phyloP scores from a whole-genome alignment of 225 moss, liverwort and hornwort genomes.

The Straminergon stramineum region DNA sequence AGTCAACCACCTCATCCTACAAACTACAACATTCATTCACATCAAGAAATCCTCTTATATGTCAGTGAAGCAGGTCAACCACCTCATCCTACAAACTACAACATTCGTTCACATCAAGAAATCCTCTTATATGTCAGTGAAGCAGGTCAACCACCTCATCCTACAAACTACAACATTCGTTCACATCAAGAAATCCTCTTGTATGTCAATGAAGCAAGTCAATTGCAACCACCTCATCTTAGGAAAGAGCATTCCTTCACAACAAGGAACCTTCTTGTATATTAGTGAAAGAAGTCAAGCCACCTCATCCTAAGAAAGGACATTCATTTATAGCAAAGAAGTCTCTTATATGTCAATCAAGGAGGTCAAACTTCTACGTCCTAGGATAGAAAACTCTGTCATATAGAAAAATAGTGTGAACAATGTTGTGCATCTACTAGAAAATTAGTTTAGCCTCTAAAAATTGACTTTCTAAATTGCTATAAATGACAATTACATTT shows the following conservation, averaged over 20 bases:
- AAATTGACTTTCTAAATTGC: neutral
- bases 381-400: fast-evolving
- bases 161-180: too few relatives aligned
- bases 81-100: neutral
- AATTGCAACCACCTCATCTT: neutral
- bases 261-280: neutral
- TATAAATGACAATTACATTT: neutral
- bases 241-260: fast-evolving
- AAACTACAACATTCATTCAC: neutral
- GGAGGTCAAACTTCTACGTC: neutral
- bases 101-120: neutral
- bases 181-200: fast-evolving
- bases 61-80: neutral
- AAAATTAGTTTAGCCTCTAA: fast-evolving
- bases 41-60: neutral
- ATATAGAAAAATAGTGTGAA: fast-evolving
- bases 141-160: neutral
- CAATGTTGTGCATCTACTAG: too few relatives aligned
- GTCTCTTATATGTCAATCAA: too few relatives aligned
- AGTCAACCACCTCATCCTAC: too few relatives aligned
- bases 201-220: too few relatives aligned
- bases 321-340: too few relatives aligned
- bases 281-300: neutral
- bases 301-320: too few relatives aligned
- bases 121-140: neutral